Evolutionary conservation across 192 early-diverging fungal genomes (phyloP), one percentile per base, ranked within the genome.

Genomic region (Backusella sp.): DNA sequence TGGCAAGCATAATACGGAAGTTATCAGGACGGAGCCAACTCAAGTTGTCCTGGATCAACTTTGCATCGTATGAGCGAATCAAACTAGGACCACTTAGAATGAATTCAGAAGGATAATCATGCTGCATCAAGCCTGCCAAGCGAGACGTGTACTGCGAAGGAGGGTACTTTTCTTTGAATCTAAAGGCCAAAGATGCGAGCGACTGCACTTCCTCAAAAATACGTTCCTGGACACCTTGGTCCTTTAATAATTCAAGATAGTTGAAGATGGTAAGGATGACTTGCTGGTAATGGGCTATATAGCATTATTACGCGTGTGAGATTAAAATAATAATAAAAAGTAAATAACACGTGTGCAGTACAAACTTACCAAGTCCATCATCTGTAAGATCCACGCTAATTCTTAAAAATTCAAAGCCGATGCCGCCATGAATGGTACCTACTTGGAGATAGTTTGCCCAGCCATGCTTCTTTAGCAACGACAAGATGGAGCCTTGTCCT

Each of bases 381-480:
- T 87, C 87, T 1, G 96, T 97, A 77, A 98, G 82, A 68, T 89
- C 91, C 6, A 96, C 78, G 2, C 82, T 80, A 26, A 96, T 83
- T 77, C 88, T 92, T 85, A 95, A 93, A 79, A 97, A 91, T 36
- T 83, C 82, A 85, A 92, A 87, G 2, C 85, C 85, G 28, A 79
- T 71, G 1, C 77, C 84, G 35, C 67, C 66, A 66, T 86, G 83
- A 9, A 82, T 84, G 2, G 83, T 78, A 17, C 94, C 91, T 0
- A 91, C 93, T 11, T 87, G 85, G 41, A 96, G 83, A 21, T 85
- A 86, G 37, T 92, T 89, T 1, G 94, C 95, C 97, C 97, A 99
- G 1, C 96, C 94, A 75, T 92, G 90, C 73, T 92, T 87, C 77
- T 97, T 98, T 35, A 99, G 83, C 35, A 90, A 77, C 2, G 94